phyloP scores from a whole-genome alignment of 2,329 filamentous ascomycete genomes.

The Tolypocladium inflatum region DNA sequence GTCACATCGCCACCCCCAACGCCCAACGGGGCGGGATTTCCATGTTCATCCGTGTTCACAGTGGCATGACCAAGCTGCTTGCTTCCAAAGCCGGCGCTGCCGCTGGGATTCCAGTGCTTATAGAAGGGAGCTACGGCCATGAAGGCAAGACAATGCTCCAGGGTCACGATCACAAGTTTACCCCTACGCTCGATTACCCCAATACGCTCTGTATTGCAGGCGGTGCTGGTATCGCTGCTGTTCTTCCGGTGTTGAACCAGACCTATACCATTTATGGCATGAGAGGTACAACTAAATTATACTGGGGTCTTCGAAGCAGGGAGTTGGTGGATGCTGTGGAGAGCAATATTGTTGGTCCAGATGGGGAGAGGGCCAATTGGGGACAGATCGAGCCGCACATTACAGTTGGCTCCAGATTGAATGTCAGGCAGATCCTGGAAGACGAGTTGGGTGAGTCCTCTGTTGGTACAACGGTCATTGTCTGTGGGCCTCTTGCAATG shows the following conservation, averaged over 20 bases:
- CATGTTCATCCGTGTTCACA: slow-evolving; percentile 14
- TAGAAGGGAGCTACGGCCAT: slow-evolving; percentile 19
- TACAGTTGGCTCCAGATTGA: slow-evolving; percentile 16
- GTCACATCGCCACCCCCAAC: background rate
- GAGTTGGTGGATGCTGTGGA: slow-evolving; percentile 16
- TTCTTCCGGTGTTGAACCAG: background rate
- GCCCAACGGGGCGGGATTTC: slow-evolving; percentile 13
- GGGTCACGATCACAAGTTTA: slow-evolving; percentile 8
- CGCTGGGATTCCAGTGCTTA: slow-evolving; percentile 13
- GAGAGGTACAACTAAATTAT: slow-evolving; percentile 16
- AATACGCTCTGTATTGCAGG: background rate
- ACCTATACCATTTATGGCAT: slow-evolving; percentile 4
- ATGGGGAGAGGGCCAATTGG: slow-evolving; percentile 9
- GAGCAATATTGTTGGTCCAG: slow-evolving; percentile 10
- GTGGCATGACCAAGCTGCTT: slow-evolving; percentile 14
- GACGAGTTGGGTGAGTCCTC: slow-evolving; percentile 10
- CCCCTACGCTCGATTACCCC: slow-evolving; percentile 5
- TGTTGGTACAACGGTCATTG: slow-evolving; percentile 16
- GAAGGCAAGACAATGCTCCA: slow-evolving; percentile 11
- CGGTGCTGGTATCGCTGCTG: background rate
- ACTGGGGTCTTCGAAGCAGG: slow-evolving; percentile 16
- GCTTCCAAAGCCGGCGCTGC: slow-evolving; percentile 6
- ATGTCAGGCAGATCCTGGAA: slow-evolving; percentile 14
- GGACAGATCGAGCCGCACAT: slow-evolving; percentile 17
- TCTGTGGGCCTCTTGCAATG: slow-evolving; percentile 19